These are phyloP conservation scores for Cucurbita argyrosperma DNA, from an alignment of 306 rosid genomes.

Conservation along the genomic window DNA sequence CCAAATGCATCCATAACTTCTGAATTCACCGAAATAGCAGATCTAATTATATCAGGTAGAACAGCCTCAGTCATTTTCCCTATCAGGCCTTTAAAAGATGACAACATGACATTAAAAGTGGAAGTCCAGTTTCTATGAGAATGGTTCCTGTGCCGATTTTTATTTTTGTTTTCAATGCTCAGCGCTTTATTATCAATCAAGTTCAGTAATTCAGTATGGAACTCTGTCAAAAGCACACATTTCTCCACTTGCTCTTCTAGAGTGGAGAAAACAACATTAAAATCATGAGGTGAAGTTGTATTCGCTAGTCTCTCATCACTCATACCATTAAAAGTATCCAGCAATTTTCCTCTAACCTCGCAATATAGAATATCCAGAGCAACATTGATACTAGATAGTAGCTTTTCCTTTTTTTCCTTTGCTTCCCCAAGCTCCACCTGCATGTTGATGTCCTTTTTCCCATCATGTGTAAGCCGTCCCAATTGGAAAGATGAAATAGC, in stretches of 20 bases:
- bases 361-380: conserved; percentile 46
- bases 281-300: conserved; percentile 27
- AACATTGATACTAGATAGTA: conserved; percentile 32
- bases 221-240: conserved; percentile 61
- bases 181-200: conserved; percentile 35
- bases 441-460: conserved; percentile 23
- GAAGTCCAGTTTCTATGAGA: conserved; percentile 66
- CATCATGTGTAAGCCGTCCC: conserved; percentile 31
- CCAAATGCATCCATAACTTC: conserved; percentile 93
- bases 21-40: conserved; percentile 64
- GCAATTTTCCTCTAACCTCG: conserved; percentile 40
- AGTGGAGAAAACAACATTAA: conserved; percentile 42
- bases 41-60: conserved; percentile 62
- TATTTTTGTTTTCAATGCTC: conserved; percentile 20
- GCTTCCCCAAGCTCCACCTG: conserved; percentile 40
- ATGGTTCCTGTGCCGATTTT: conserved; percentile 22
- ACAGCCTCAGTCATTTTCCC: conserved; percentile 71
- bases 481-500: conserved; percentile 29
- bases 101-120: conserved; percentile 44
- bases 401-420: conserved; percentile 49
- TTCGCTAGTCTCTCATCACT: conserved; percentile 29
- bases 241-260: conserved; percentile 85
- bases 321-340: conserved; percentile 24
- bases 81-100: conserved; percentile 50
- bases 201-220: conserved; percentile 42